Percentiles rank a stretch among this genome's conserved stretches.
phyloP scores from a whole-genome alignment of 805 yeast species.

The Ogataea saltuana region DNA sequence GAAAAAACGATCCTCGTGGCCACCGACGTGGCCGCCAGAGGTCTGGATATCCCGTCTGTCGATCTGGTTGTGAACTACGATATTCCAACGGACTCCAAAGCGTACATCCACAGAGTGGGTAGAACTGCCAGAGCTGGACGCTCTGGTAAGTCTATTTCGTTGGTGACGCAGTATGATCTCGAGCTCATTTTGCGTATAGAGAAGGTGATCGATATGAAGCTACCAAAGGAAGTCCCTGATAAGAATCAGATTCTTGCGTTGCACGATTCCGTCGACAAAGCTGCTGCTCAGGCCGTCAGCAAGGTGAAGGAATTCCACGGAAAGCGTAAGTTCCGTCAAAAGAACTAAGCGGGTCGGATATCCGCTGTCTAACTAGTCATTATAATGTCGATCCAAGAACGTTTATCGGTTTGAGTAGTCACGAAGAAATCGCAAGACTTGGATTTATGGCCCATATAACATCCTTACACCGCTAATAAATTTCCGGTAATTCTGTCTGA shows the following conservation, averaged over 20 bases:
- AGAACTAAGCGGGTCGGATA: constrained; percentile 4
- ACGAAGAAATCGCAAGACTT: too few relatives aligned
- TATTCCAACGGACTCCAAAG: constrained; percentile 94
- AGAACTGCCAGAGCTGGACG: constrained; percentile 97
- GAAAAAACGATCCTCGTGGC: constrained; percentile 70
- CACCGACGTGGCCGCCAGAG: constrained; percentile 94
- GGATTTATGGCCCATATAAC: too few relatives aligned
- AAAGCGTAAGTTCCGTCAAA: constrained; percentile 22
- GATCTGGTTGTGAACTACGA: constrained; percentile 89
- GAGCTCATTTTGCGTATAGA: constrained; percentile 88
- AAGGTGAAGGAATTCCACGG: constrained; percentile 68
- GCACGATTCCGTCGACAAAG: constrained; percentile 87
- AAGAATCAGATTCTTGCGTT: constrained; percentile 74
- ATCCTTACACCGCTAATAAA: too few relatives aligned
- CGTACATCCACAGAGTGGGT: constrained; percentile 95
- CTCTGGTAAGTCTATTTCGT: constrained; percentile 81
- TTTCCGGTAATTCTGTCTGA: too few relatives aligned
- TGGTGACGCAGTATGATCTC: constrained; percentile 93
- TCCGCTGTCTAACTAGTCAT: too few relatives aligned
- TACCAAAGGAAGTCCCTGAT: constrained; percentile 81
- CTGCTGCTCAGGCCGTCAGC: constrained; percentile 84
- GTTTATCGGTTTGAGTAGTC: too few relatives aligned
- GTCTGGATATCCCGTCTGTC: constrained; percentile 93
- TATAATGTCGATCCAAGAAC: too few relatives aligned
- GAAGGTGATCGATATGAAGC: constrained; percentile 75